These are phyloP conservation scores for Aspergillus intermedius DNA, from an alignment of 2,329 filamentous ascomycete genomes.

Conservation along the genomic window DNA sequence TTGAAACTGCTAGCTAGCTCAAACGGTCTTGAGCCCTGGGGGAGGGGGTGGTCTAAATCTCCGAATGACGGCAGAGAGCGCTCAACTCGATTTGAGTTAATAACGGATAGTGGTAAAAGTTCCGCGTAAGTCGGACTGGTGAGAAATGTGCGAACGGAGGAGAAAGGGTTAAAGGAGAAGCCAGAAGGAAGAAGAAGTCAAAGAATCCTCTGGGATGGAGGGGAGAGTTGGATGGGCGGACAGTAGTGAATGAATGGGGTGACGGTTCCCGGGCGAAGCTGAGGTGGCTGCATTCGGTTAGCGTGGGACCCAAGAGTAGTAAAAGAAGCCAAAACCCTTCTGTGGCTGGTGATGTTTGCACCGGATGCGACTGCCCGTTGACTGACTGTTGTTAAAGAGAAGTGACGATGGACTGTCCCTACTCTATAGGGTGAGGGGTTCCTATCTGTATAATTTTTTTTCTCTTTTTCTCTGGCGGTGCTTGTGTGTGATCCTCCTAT, in stretches of 20 bases:
- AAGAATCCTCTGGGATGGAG: slow-evolving; percentile 13
- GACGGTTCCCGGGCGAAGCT: slow-evolving; percentile 34
- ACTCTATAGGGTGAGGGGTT: too few relatives aligned
- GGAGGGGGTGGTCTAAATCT: slow-evolving; percentile 16
- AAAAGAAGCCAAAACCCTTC: slow-evolving; percentile 16
- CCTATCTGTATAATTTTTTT: too few relatives aligned
- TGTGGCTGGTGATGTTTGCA: slow-evolving; percentile 10
- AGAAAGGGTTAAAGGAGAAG: slow-evolving; percentile 15
- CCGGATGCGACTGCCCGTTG: background rate
- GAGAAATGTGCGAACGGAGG: slow-evolving; percentile 18
- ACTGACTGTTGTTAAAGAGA: too few relatives aligned
- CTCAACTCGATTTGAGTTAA: slow-evolving; percentile 16
- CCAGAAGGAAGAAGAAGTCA: slow-evolving; percentile 19
- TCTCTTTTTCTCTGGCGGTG: too few relatives aligned
- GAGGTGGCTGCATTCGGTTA: slow-evolving; percentile 39
- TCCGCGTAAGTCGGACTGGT: slow-evolving; percentile 1
- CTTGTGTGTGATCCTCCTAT: too few relatives aligned
- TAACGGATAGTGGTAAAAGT: too few relatives aligned
- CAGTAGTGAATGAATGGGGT: slow-evolving; percentile 26
- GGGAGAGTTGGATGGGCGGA: slow-evolving; percentile 26
- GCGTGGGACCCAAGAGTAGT: slow-evolving; percentile 24
- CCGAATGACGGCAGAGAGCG: slow-evolving; percentile 23
- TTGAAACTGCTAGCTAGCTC: slow-evolving; percentile 27
- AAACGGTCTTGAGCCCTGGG: slow-evolving; percentile 24
- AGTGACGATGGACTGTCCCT: too few relatives aligned